Percentiles rank a stretch among this genome's conserved stretches.
Evolutionary conservation across 768 basidiomycete genomes (phyloP).

Genomic region (Baorangia bicolor): DNA sequence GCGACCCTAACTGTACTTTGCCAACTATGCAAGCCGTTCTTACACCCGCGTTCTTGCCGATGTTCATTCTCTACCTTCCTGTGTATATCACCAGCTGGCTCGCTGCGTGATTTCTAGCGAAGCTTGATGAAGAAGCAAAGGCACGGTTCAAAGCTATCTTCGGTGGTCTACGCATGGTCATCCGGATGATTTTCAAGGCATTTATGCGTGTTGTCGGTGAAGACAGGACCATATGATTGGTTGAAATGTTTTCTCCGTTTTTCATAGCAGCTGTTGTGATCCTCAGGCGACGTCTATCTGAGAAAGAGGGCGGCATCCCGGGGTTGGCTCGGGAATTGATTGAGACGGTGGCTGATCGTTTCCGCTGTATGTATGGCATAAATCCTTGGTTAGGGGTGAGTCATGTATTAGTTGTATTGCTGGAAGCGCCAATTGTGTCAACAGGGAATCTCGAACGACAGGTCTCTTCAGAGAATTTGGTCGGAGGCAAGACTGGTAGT

Average conservation of each 20-base stretch:
- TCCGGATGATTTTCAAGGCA: neutral
- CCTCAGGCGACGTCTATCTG: neutral
- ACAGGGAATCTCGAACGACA: constrained; percentile 7
- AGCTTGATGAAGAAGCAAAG: constrained; percentile 54
- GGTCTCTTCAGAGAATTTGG: neutral
- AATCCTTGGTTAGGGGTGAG: constrained; percentile 39
- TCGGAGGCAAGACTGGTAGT: constrained; percentile 24
- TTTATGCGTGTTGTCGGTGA: neutral
- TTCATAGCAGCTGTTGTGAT: neutral
- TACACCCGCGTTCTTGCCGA: constrained; percentile 42
- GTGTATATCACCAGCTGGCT: constrained; percentile 52
- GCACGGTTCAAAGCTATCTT: constrained; percentile 73
- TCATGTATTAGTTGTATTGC: neutral
- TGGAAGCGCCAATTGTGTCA: neutral
- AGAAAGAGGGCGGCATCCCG: neutral
- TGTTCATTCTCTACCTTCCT: constrained; percentile 54
- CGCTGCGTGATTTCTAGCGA: constrained; percentile 43
- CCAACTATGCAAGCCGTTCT: constrained; percentile 41
- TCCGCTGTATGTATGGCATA: constrained; percentile 45
- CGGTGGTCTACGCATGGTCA: constrained; percentile 38
- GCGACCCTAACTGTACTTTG: constrained; percentile 35
- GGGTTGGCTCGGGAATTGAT: constrained; percentile 10
- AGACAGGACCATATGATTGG: neutral
- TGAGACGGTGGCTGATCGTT: constrained; percentile 13
- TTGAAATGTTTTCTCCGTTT: neutral